A percentile compares a stretch with the other conserved stretches of the same genome.
Conservation (phyloP, 345 rosid species). For the Passiflora organensis region DNA sequence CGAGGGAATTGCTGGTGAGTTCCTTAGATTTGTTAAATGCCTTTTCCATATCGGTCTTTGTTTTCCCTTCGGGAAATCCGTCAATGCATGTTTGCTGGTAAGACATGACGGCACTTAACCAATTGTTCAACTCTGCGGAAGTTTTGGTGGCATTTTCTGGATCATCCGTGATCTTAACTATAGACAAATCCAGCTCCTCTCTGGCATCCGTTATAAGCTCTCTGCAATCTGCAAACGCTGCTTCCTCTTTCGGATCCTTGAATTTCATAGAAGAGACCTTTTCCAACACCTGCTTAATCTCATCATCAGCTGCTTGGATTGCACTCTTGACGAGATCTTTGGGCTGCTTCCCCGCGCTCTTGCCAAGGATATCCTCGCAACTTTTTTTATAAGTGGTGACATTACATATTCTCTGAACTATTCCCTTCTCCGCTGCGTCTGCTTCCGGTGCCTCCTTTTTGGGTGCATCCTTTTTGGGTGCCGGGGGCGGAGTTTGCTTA, state of each 20-base stretch:
- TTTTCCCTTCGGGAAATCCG: constrained; percentile 66
- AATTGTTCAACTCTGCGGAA: constrained; percentile 42
- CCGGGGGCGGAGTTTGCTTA: constrained; percentile 1
- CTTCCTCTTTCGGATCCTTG: constrained; percentile 36
- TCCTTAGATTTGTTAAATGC: constrained; percentile 36
- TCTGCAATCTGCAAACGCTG: constrained; percentile 60
- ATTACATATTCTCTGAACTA: constrained; percentile 46
- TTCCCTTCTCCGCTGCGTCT: constrained; percentile 23
- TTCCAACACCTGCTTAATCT: constrained; percentile 29
- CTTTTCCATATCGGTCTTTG: constrained; percentile 45
- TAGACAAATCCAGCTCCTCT: constrained; percentile 41
- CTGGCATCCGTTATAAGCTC: constrained; percentile 44
- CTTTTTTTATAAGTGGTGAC: constrained; percentile 41
- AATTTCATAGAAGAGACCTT: constrained; percentile 34
- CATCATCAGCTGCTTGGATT: constrained; percentile 39
- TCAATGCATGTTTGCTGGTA: constrained; percentile 77
- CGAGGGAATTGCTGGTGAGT: constrained; percentile 71
- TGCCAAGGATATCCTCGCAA: constrained; percentile 42
- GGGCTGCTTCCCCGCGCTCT: constrained; percentile 32
- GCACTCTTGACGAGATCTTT: constrained; percentile 44
- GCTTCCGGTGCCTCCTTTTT: not conserved
- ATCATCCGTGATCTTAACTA: constrained; percentile 23
- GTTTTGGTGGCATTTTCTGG: constrained; percentile 16
- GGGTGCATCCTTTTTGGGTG: not conserved
- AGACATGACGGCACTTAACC: constrained; percentile 80